Percentiles rank a stretch among this genome's conserved stretches.
Evolutionary conservation across 371 early-diverging fungal genomes (phyloP).

Genomic region (Thermomucor indicae-seudaticae): DNA sequence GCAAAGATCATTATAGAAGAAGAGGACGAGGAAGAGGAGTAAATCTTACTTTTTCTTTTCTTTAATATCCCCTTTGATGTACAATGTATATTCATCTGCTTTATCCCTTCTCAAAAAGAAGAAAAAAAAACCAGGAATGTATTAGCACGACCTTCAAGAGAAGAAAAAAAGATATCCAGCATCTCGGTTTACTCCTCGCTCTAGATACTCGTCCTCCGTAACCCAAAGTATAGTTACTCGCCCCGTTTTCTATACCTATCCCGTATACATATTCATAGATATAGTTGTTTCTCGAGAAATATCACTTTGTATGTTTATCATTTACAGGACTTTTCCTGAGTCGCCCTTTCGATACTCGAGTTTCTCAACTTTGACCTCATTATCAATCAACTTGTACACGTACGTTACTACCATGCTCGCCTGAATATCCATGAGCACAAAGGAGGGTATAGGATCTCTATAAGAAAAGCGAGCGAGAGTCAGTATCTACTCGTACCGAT

Average conservation of each 20-base stretch:
- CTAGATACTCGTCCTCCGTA: neutral
- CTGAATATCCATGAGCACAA: constrained; percentile 94
- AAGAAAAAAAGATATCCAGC: neutral
- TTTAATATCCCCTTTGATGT: neutral
- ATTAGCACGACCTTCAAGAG: too few relatives aligned
- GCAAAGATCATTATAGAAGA: constrained; percentile 15
- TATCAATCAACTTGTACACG: constrained; percentile 87
- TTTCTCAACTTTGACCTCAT: constrained; percentile 91
- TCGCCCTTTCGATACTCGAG: constrained; percentile 76
- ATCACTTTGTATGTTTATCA: neutral
- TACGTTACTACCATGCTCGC: constrained; percentile 74
- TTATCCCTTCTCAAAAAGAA: neutral
- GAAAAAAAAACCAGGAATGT: constrained; percentile 1
- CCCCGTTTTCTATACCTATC: neutral
- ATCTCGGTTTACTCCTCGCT: neutral
- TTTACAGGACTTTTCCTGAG: constrained; percentile 27
- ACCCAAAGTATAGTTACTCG: too few relatives aligned
- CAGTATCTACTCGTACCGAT: neutral
- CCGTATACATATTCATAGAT: neutral
- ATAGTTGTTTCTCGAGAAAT: too few relatives aligned
- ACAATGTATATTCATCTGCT: constrained; percentile 1
- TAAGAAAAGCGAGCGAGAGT: neutral
- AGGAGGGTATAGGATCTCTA: constrained; percentile 76
- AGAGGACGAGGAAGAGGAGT: constrained; percentile 11
- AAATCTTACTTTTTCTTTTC: constrained; percentile 1